phyloP scores from a whole-genome alignment of 805 yeast genomes.

The Wickerhamiella parazyma region DNA sequence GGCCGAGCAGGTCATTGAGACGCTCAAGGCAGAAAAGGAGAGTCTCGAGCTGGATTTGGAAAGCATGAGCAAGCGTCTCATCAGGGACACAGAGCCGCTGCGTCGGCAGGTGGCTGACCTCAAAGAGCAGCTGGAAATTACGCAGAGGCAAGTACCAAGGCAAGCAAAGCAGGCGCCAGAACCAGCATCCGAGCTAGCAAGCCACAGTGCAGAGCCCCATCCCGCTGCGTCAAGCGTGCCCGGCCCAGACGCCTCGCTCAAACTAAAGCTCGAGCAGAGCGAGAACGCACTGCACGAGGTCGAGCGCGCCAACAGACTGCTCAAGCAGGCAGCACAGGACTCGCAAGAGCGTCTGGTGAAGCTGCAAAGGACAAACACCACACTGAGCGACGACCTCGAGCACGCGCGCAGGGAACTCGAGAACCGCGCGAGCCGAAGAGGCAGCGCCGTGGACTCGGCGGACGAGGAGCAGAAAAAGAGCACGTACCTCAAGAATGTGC shows the following conservation, averaged over 20 bases:
- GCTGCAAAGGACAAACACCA: slow-evolving; percentile 25
- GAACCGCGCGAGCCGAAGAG: background rate
- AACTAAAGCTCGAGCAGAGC: slow-evolving; percentile 11
- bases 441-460: slow-evolving; percentile 1
- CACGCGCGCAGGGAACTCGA: slow-evolving; percentile 6
- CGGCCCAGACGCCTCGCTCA: background rate
- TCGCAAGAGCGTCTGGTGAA: slow-evolving; percentile 25
- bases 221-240: too few species aligned
- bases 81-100: slow-evolving; percentile 54
- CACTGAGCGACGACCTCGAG: slow-evolving; percentile 25
- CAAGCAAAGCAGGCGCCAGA: too few species aligned
- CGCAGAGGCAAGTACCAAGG: too few species aligned
- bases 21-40: slow-evolving; percentile 46
- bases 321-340: slow-evolving; percentile 27
- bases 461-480: slow-evolving; percentile 32
- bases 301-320: slow-evolving; percentile 19
- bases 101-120: slow-evolving; percentile 28
- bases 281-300: slow-evolving; percentile 20
- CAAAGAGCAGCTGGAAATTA: slow-evolving; percentile 12
- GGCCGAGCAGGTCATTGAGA: slow-evolving; percentile 37
- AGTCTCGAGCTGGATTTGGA: slow-evolving; percentile 43
- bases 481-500: slow-evolving; percentile 75
- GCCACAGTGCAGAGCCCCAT: too few species aligned
- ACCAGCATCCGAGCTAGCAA: too few species aligned
- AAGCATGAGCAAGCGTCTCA: slow-evolving; percentile 37